Evolutionary conservation across 2,329 filamentous ascomycete species (phyloP).

Genomic region (Penicillium sp.): DNA sequence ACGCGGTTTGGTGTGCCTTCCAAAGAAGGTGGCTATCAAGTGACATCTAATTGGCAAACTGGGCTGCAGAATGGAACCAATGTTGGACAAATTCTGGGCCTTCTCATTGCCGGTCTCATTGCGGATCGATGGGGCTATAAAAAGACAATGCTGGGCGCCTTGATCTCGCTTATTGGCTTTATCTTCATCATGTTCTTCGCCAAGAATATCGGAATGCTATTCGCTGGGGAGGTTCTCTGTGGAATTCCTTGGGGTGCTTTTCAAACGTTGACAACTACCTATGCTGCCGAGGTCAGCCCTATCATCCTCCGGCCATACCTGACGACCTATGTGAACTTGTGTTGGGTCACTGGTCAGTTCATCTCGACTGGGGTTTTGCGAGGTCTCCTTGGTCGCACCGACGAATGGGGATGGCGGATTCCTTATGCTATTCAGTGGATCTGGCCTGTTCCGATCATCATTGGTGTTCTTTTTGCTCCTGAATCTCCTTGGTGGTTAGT

Average conservation of each 20-base stretch:
- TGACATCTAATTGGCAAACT: slow-evolving; percentile 34
- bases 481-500: slow-evolving; percentile 39
- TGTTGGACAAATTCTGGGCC: slow-evolving; percentile 26
- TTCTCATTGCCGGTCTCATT: slow-evolving; percentile 29
- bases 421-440: slow-evolving; percentile 35
- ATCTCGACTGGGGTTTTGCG: slow-evolving; percentile 36
- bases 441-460: slow-evolving; percentile 20
- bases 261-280: neutral
- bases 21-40: slow-evolving; percentile 20
- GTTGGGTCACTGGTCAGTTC: slow-evolving; percentile 45
- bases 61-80: slow-evolving; percentile 26
- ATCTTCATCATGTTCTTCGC: slow-evolving; percentile 49
- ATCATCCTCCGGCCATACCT: slow-evolving; percentile 33
- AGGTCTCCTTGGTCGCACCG: slow-evolving; percentile 35
- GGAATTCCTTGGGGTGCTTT: neutral
- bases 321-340: slow-evolving; percentile 40
- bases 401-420: slow-evolving; percentile 32
- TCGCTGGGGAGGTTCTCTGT: neutral
- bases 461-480: slow-evolving; percentile 30
- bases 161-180: slow-evolving; percentile 42
- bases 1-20: slow-evolving; percentile 29
- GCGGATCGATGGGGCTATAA: slow-evolving; percentile 32
- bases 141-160: slow-evolving; percentile 33
- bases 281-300: slow-evolving; percentile 24
- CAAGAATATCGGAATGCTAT: neutral